phyloP scores from a whole-genome alignment of 768 basidiomycete genomes.

The Kwoniella sp. region DNA sequence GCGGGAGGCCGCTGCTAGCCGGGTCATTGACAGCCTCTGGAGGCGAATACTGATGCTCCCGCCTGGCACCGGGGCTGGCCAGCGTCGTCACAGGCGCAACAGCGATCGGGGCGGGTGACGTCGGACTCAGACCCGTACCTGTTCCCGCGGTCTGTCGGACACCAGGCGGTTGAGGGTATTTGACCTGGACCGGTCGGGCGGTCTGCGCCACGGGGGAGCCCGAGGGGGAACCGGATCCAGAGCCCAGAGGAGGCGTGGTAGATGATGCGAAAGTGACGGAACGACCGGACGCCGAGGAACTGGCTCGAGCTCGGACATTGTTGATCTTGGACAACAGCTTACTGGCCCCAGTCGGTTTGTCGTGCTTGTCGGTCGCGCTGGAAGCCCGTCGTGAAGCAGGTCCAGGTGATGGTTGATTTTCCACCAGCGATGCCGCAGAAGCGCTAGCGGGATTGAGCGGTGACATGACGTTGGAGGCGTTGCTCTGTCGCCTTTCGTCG shows the following conservation, averaged over 20 bases:
- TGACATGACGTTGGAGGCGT: slow-evolving; percentile 3
- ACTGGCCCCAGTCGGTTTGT: slow-evolving; percentile 14
- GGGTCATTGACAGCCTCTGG: background rate
- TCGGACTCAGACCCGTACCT: slow-evolving; percentile 10
- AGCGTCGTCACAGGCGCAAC: slow-evolving; percentile 26
- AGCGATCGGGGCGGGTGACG: slow-evolving; percentile 15
- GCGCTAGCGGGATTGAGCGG: slow-evolving; percentile 5
- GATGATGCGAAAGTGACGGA: slow-evolving; percentile 10
- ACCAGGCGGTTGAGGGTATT: background rate
- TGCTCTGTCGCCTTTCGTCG: slow-evolving; percentile 35
- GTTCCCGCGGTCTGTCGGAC: background rate
- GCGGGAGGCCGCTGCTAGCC: slow-evolving; percentile 12
- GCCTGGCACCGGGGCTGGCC: slow-evolving; percentile 11
- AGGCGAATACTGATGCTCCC: background rate
- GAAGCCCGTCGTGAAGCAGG: slow-evolving; percentile 10
- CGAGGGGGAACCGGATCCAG: slow-evolving; percentile 3
- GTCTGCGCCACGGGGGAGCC: background rate
- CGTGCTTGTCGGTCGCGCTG: background rate
- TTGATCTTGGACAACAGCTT: slow-evolving; percentile 28
- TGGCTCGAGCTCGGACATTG: slow-evolving; percentile 14
- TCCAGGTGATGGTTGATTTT: background rate
- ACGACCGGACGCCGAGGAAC: slow-evolving; percentile 5
- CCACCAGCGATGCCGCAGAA: background rate
- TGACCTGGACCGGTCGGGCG: background rate
- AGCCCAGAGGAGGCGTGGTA: background rate